Conservation (phyloP, 1,139 yeast genomes). For the Candida frijolesensis region DNA sequence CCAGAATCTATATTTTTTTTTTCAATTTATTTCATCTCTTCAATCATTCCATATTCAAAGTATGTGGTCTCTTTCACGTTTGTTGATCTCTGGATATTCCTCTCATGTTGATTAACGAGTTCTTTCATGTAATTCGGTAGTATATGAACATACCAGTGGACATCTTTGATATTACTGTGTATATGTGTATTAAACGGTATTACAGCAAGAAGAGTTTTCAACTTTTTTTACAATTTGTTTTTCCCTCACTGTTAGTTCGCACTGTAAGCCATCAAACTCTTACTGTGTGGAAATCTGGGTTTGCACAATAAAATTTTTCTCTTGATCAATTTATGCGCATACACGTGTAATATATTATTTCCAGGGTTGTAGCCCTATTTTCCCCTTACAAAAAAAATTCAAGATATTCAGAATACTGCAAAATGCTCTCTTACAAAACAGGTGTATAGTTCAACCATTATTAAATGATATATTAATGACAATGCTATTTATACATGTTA, state of each 20-base stretch:
- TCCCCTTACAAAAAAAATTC: background rate
- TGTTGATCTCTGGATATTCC: background rate
- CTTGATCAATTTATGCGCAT: background rate
- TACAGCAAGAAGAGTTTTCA: slow-evolving; percentile 6
- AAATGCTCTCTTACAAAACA: background rate
- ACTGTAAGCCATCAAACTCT: background rate
- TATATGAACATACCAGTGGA: slow-evolving; percentile 34
- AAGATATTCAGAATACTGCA: background rate
- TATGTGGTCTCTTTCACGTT: background rate
- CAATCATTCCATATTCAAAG: background rate
- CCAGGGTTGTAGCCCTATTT: slow-evolving; percentile 11
- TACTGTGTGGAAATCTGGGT: background rate
- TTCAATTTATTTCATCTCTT: too few species aligned
- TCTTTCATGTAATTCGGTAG: background rate
- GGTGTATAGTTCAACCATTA: background rate
- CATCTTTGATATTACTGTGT: slow-evolving; percentile 23
- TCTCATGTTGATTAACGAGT: background rate
- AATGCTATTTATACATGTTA: slow-evolving; percentile 9
- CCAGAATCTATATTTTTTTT: background rate
- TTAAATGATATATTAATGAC: slow-evolving; percentile 6
- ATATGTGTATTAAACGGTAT: slow-evolving; percentile 10
- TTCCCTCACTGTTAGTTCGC: slow-evolving; percentile 6
- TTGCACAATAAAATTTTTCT: slow-evolving; percentile 5
- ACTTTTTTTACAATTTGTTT: slow-evolving; percentile 8
- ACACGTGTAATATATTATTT: slow-evolving; percentile 6